Evolutionary conservation across 306 rosid genomes (phyloP), one percentile per base, ranked within the genome.

Genomic region (Myrica gale): DNA sequence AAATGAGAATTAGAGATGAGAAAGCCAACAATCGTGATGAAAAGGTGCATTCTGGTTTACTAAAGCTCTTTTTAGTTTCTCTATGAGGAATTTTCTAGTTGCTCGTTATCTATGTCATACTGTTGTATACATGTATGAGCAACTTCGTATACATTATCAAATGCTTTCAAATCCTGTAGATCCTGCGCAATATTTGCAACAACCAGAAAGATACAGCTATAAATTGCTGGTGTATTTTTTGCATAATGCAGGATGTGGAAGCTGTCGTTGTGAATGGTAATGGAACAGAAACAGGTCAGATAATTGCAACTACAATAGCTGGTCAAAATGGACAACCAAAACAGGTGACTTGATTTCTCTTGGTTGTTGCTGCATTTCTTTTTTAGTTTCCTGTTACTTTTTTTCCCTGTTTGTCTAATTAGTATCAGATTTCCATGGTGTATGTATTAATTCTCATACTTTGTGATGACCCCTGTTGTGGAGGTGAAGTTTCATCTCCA

Each of bases 251-350:
- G 98, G 97, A 90, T 50, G 57, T 85, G 74, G 98, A 88, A 81
- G 83, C 93, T 71, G 69, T 83, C 75, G 15, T 87, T 21, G 85
- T 90, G 78, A 89, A 74, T 75, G 93, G 98, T 43, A 86, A 88
- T 79, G 97, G 97, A 75, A 85, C 97, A 56, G 98, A 93, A 84
- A 79, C 97, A 6, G 98, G 98, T 58, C 97, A 93, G 82, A 82
- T 93, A 76, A 93, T 93, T 75, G 82, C 93, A 12, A 90, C 97
- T 17, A 86, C 92, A 42, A 85, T 93, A 21, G 89, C 88, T 71
- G 98, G 98, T 73, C 85, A 74, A 68, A 87, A 93, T 77, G 98
- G 98, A 78, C 86, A 88, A 54, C 93, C 96, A 7, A 93, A 93
- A 74, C 97, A 89, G 98, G 98, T 93, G 68, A 74, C 68, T 76